A percentile compares a stretch with the other conserved stretches of the same genome.
Conservation (phyloP, 352 stramenopile species). For the Pythium plurisporium region DNA sequence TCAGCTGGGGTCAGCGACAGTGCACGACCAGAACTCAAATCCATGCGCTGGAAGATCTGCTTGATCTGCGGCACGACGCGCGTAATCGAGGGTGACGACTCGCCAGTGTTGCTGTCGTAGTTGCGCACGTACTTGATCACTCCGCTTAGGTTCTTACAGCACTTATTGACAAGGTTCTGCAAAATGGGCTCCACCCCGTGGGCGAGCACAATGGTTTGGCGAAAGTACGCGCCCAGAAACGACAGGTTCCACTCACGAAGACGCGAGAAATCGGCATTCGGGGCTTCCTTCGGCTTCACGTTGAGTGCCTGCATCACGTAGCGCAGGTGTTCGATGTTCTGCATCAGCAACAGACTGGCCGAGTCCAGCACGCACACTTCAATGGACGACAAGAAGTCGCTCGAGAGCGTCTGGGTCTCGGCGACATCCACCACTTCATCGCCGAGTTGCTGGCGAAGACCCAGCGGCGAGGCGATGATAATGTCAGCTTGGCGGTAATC, state of each 20-base stretch:
- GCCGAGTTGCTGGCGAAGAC: constrained; percentile 62
- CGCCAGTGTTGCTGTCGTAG: constrained; percentile 38
- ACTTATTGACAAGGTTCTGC: constrained; percentile 54
- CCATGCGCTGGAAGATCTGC: constrained; percentile 80
- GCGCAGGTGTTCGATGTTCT: constrained; percentile 77
- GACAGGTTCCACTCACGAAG: constrained; percentile 72
- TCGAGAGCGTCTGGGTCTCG: constrained; percentile 43
- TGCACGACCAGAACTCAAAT: constrained; percentile 22
- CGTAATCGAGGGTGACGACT: constrained; percentile 50
- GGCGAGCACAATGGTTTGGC: constrained; percentile 67
- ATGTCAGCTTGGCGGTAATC: constrained; percentile 73
- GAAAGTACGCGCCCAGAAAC: constrained; percentile 63
- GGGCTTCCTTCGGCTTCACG: constrained; percentile 59
- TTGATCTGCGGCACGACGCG: constrained; percentile 66
- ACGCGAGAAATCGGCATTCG: constrained; percentile 66
- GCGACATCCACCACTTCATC: constrained; percentile 45
- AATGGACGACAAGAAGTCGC: constrained; percentile 68
- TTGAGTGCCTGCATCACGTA: constrained; percentile 59
- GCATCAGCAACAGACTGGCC: constrained; percentile 71
- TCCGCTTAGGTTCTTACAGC: constrained; percentile 51
- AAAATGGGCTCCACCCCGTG: constrained; percentile 58
- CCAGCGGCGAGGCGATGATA: constrained; percentile 68
- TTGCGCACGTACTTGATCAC: constrained; percentile 48
- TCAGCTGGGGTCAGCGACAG: constrained; percentile 28
- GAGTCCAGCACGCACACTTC: constrained; percentile 82